phyloP scores from a whole-genome alignment of 2,329 filamentous ascomycete species.

The Ceratocystis destructans region DNA sequence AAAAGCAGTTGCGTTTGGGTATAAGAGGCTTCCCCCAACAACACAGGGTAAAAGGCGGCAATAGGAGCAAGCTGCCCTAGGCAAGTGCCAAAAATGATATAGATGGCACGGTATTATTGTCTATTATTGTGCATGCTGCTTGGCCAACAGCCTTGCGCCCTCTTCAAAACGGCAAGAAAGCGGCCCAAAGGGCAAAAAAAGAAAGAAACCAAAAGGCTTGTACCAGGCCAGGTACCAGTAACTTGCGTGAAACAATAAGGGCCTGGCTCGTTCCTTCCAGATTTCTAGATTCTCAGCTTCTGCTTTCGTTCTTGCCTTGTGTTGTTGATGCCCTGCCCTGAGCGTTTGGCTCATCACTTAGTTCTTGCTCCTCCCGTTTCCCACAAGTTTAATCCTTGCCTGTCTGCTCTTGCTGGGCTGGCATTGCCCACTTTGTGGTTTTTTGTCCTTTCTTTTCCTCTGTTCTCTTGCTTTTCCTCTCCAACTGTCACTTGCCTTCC shows the following conservation, averaged over 20 bases:
- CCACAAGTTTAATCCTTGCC: constrained; percentile 10
- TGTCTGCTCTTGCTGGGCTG: neutral
- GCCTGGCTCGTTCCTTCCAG: neutral
- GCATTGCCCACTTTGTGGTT: neutral
- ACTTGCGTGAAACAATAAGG: neutral
- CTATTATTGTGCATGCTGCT: neutral
- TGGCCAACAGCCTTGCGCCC: too few relatives aligned
- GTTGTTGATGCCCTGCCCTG: neutral
- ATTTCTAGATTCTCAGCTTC: neutral
- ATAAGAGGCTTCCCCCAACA: neutral
- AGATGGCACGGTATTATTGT: neutral
- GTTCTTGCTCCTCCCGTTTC: constrained; percentile 11
- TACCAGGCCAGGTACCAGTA: neutral
- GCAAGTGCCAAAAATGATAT: neutral
- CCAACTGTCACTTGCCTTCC: neutral
- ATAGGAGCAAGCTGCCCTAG: neutral
- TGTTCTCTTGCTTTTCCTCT: neutral
- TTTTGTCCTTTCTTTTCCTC: constrained; percentile 9
- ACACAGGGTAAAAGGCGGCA: neutral
- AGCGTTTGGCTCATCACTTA: neutral
- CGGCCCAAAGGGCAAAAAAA: neutral
- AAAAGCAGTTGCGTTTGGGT: neutral
- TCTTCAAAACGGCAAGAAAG: too few relatives aligned
- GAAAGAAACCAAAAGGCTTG: neutral
- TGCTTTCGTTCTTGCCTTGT: neutral